A percentile compares a stretch with the other conserved stretches of the same genome.
Evolutionary conservation across 257 asterid species (phyloP).

Genomic region (Solanum clarkiae): DNA sequence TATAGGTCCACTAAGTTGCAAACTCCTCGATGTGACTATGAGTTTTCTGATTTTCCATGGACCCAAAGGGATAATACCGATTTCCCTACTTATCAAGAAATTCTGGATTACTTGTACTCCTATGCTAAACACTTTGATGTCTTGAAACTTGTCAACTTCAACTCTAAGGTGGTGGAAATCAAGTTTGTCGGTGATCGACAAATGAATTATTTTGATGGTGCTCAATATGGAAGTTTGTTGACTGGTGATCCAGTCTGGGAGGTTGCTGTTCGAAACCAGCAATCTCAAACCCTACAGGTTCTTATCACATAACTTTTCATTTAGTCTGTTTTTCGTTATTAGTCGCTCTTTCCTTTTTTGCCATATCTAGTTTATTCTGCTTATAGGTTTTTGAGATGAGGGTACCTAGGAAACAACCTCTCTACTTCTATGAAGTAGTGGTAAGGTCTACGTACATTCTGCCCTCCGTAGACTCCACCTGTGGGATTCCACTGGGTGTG

Average conservation of each 20-base stretch:
- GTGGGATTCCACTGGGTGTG: too few relatives aligned
- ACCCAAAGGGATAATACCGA: constrained; percentile 48
- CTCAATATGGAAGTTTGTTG: constrained; percentile 35
- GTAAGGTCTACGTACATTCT: too few relatives aligned
- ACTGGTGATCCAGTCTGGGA: constrained; percentile 70
- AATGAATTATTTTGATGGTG: background rate
- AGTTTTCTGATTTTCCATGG: constrained; percentile 92
- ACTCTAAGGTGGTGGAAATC: constrained; percentile 72
- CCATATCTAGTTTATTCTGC: too few relatives aligned
- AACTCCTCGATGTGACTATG: constrained; percentile 83
- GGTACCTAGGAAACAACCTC: too few relatives aligned
- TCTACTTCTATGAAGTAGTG: too few relatives aligned
- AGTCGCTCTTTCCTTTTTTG: too few relatives aligned
- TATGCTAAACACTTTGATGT: constrained; percentile 60
- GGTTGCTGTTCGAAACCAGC: constrained; percentile 49
- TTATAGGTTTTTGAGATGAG: too few relatives aligned
- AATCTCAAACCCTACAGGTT: constrained; percentile 51
- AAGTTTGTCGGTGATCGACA: constrained; percentile 38
- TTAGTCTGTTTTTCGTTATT: too few relatives aligned
- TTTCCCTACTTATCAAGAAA: constrained; percentile 61
- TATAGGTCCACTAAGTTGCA: constrained; percentile 59
- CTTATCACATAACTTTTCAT: background rate
- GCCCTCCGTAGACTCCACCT: too few relatives aligned
- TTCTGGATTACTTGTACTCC: constrained; percentile 57
- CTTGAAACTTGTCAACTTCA: constrained; percentile 47